Conservation (phyloP, 257 asterid species). For the Craterostigma plantagineum region DNA sequence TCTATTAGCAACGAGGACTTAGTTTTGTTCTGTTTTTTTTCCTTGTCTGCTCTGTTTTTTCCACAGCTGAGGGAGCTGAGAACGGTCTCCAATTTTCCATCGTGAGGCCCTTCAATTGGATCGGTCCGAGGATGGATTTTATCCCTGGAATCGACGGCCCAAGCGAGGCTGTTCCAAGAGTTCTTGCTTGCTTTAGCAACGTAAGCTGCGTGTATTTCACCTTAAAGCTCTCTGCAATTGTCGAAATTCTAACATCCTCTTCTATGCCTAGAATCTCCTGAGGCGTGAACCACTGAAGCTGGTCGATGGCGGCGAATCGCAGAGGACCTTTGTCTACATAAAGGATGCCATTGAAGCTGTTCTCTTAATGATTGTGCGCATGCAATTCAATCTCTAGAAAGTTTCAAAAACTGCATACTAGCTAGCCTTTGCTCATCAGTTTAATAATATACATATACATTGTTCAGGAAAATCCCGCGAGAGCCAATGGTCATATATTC, state of each 20-base stretch:
- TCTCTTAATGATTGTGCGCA: conserved; percentile 50
- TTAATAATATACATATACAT: neutral
- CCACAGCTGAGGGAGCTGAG: conserved; percentile 69
- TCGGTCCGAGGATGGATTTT: conserved; percentile 76
- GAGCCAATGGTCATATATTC: conserved; percentile 60
- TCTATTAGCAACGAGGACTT: neutral
- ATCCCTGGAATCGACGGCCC: conserved; percentile 73
- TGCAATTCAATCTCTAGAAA: neutral
- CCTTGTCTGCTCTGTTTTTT: conserved; percentile 10
- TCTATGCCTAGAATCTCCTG: conserved; percentile 28
- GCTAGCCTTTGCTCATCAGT: too few species aligned
- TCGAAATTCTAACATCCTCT: neutral
- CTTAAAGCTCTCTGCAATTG: conserved; percentile 1
- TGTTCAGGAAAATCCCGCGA: conserved; percentile 53
- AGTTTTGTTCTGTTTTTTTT: conserved; percentile 7
- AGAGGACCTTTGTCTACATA: conserved; percentile 52
- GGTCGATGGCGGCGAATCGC: conserved; percentile 60
- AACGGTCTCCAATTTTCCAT: conserved; percentile 60
- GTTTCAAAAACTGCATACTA: too few species aligned
- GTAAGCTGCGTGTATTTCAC: conserved; percentile 23
- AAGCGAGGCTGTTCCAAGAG: conserved; percentile 65
- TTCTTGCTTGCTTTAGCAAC: conserved; percentile 65
- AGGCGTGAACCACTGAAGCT: conserved; percentile 53
- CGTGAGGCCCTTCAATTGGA: conserved; percentile 70
- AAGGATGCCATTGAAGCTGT: conserved; percentile 73